phyloP scores from a whole-genome alignment of 495 filamentous ascomycete species.

The Penicillium alfredii region DNA sequence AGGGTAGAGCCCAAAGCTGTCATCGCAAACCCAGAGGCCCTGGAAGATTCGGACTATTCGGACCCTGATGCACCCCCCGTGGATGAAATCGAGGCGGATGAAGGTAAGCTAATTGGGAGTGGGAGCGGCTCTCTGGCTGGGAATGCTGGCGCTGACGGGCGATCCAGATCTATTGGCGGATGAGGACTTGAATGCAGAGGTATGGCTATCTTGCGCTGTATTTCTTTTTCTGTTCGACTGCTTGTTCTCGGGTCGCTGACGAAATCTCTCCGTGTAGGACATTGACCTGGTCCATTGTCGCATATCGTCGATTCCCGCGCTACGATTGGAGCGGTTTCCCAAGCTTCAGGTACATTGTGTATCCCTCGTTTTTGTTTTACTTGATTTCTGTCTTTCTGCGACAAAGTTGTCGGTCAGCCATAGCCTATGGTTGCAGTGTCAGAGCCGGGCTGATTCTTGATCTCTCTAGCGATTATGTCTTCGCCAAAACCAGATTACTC shows the following conservation, averaged over 20 bases:
- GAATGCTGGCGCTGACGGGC: no score
- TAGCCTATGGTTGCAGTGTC: no score
- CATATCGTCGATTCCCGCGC: conserved; percentile 69
- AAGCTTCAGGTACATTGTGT: conserved; percentile 63
- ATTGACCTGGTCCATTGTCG: conserved; percentile 87
- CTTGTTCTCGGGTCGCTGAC: no score
- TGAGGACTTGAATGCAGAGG: conserved; percentile 54
- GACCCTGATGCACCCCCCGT: conserved; percentile 73
- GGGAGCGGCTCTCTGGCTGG: no score
- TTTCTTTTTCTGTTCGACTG: conserved; percentile 1
- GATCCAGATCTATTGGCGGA: conserved; percentile 59
- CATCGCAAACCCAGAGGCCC: conserved; percentile 65
- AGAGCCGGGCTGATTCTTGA: neutral
- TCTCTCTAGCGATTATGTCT: conserved; percentile 67
- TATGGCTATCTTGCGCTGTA: conserved; percentile 21
- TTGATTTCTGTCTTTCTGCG: no score
- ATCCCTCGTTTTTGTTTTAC: no score
- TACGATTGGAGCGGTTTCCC: conserved; percentile 75
- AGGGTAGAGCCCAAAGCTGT: conserved; percentile 60
- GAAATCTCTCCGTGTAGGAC: no score
- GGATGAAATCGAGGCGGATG: conserved; percentile 74
- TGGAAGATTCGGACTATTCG: conserved; percentile 78
- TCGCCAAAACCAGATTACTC: conserved; percentile 83
- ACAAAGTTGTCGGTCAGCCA: no score
- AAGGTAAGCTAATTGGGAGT: no score